Percentiles rank a stretch among this genome's conserved stretches.
Evolutionary conservation across 176 grass and related monocot genomes (phyloP).

Genomic region (Lolium perenne): DNA sequence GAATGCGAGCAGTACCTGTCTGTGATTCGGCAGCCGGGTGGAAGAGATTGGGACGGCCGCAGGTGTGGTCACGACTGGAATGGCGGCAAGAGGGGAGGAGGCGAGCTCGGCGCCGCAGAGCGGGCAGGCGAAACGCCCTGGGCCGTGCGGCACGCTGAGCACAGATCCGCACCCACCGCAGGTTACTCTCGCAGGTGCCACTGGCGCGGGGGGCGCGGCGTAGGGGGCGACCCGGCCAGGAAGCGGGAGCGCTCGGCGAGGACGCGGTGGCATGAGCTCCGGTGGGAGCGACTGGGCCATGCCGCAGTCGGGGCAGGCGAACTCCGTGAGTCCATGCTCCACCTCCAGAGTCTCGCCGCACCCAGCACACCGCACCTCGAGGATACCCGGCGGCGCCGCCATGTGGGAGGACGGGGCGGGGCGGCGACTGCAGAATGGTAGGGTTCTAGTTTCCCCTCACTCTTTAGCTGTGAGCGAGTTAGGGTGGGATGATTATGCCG

Average conservation of each 20-base stretch:
- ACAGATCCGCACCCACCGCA: slow-evolving; percentile 47
- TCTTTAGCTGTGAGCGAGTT: background rate
- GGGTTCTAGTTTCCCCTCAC: background rate
- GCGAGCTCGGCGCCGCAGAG: slow-evolving; percentile 49
- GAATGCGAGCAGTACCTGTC: slow-evolving; percentile 12
- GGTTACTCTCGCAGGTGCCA: slow-evolving; percentile 31
- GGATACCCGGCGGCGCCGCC: slow-evolving; percentile 40
- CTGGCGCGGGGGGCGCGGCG: slow-evolving; percentile 19
- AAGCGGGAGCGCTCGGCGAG: slow-evolving; percentile 56
- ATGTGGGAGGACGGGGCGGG: background rate
- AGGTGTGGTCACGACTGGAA: slow-evolving; percentile 26
- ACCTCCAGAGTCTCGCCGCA: slow-evolving; percentile 73
- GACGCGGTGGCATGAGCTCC: slow-evolving; percentile 60
- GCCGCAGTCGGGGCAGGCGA: slow-evolving; percentile 64
- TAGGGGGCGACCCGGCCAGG: slow-evolving; percentile 8
- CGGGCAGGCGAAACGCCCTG: slow-evolving; percentile 46
- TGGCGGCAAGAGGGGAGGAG: slow-evolving; percentile 1
- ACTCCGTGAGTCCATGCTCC: slow-evolving; percentile 61
- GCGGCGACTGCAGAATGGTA: background rate
- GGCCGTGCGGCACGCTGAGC: slow-evolving; percentile 53
- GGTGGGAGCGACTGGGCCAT: slow-evolving; percentile 64
- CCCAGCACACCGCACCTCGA: slow-evolving; percentile 62
- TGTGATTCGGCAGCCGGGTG: background rate
- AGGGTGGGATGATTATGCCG: background rate
- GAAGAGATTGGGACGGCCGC: slow-evolving; percentile 47